phyloP scores from a whole-genome alignment of 257 asterid genomes.

The Capsicum baccatum region DNA sequence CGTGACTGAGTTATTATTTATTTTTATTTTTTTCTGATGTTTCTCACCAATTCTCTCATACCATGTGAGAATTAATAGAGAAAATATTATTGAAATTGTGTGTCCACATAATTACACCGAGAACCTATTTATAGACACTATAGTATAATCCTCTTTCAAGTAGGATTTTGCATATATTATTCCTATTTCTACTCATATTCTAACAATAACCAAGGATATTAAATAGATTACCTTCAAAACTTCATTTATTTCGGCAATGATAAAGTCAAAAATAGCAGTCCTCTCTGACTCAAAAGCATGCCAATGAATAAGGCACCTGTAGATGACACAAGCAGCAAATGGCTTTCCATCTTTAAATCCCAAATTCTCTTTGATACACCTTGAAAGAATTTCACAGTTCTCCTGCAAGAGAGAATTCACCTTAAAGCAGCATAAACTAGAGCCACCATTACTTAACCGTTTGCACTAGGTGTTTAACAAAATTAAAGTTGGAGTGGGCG shows the following conservation, averaged over 20 bases:
- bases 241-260: conserved; percentile 82
- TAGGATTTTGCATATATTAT: too few species aligned
- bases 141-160: too few species aligned
- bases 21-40: too few species aligned
- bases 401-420: conserved; percentile 51
- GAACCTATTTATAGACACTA: too few species aligned
- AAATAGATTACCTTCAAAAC: conserved; percentile 70
- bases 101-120: too few species aligned
- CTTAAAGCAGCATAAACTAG: not conserved
- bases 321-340: conserved; percentile 90
- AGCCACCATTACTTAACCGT: conserved; percentile 19
- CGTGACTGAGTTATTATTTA: too few species aligned
- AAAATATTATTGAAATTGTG: too few species aligned
- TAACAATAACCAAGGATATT: not conserved
- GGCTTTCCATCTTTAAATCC: conserved; percentile 96
- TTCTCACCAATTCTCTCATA: too few species aligned
- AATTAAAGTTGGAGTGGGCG: not conserved
- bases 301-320: conserved; percentile 95
- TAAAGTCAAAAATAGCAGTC: conserved; percentile 83
- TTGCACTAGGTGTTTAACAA: conserved; percentile 10
- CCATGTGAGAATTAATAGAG: too few species aligned
- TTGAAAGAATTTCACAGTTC: conserved; percentile 72
- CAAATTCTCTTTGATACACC: conserved; percentile 87
- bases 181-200: too few species aligned
- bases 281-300: conserved; percentile 96